A percentile compares a stretch with the other conserved stretches of the same genome.
Conservation (phyloP, 331 rosid genomes). For the Erythrophleum ivorense region DNA sequence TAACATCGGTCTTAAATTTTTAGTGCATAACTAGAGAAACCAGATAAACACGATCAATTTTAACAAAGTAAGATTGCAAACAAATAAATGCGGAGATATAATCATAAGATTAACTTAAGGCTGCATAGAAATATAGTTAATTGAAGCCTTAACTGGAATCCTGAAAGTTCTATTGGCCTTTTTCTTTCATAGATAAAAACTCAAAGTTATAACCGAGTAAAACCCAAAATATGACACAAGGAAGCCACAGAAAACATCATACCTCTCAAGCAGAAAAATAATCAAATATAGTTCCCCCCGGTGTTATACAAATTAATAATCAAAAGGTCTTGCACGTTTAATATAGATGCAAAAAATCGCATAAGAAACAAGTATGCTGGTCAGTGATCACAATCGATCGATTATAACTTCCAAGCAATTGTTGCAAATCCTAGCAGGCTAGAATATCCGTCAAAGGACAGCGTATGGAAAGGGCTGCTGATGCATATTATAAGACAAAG, state of each 20-base stretch:
- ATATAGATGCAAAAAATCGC: neutral
- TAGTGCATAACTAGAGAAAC: neutral
- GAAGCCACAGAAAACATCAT: neutral
- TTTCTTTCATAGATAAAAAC: neutral
- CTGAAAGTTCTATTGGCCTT: too few species aligned
- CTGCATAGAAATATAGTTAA: neutral
- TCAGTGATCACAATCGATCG: neutral
- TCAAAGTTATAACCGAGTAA: too few species aligned
- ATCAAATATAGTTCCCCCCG: too few species aligned
- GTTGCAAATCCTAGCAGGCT: neutral
- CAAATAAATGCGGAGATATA: neutral
- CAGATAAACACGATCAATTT: neutral
- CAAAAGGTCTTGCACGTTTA: neutral
- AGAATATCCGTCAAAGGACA: constrained; percentile 6
- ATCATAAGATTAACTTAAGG: neutral
- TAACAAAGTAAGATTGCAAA: neutral
- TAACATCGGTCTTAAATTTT: too few species aligned
- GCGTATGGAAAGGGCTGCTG: constrained; percentile 18
- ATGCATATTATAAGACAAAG: neutral
- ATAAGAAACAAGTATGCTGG: neutral
- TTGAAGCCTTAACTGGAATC: neutral
- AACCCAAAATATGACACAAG: neutral
- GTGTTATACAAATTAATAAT: neutral
- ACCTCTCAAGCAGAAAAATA: neutral
- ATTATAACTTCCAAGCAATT: neutral